Base-by-base conservation (phyloP, 441 rosid genomes). In the Macaranga tanarius region DNA sequence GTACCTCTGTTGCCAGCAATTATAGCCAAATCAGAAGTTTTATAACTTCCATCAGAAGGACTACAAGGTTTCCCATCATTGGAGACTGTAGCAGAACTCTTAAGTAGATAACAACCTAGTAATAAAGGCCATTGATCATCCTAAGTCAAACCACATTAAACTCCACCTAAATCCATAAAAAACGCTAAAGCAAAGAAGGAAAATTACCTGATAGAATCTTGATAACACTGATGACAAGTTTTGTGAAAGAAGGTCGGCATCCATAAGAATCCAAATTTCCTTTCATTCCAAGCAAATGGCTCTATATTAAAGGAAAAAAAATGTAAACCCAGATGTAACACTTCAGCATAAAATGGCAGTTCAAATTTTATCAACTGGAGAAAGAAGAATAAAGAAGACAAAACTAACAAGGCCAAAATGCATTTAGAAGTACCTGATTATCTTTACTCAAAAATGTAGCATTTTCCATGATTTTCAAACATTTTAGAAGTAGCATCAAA, bases 381-480 rank as follows among this genome's bases (percentile, higher is more conserved):
- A 12, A 17, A 38, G 7, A 40, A 61, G 71, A 51, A 50, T 28
- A n/a, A 66, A 54, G 25, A 60, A 42, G n/a, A 20, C 26, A 48
- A 65, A 65, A 70, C 67, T 19, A 71, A 67, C 40, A 76, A 63
- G 64, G 73, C 58, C 65, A 65, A 65, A 40, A 45, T n/a, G 71
- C 54, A 62, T 40, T 58, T 56, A 17, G 61, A 38, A 13, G 59
- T 82, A 93, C 99, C 95, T 96, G 99, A 82, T 96, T 96, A 65
- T 93, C 97, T 76, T 89, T 86, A 78, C 99, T 96, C 11, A 93
- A 88, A 82, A 93, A 93, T 60, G 97, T 91, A 65, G 97, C 97
- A 86, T 96, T 96, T 84, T 96, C 99, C 98, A 96, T 92, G 79
- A 93, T 92, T 85, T 86, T 92, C 82, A 92, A 80, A 84, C 93